Evolutionary conservation across 2,329 filamentous ascomycete species (phyloP), one percentile per base, ranked within the genome.

Genomic region (Arthrobotrys musiformis): DNA sequence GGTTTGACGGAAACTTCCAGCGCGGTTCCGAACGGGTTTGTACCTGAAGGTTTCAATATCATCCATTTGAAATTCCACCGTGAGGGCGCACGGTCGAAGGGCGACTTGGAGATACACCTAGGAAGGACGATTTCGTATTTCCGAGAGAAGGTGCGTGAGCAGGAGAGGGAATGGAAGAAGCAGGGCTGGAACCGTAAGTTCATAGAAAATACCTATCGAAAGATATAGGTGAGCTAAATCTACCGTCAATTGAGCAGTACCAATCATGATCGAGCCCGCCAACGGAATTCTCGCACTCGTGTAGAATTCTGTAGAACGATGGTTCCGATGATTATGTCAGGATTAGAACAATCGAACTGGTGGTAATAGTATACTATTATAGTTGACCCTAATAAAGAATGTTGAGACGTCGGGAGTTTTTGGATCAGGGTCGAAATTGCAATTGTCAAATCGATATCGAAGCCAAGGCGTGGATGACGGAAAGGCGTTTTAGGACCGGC

Each of bases 181-280:
- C 48, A 64, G 48, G 73, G 73, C 42, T 77, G 73, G 73, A 77
- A 77, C 24, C 37, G 73, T 77, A 62, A 70, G 73, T 77, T 48
- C 40, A 40, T 60, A 46, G 35, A n/a, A n/a, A n/a, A 33, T 52
- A 6, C 24, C 44, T 42, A 33, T 50, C 19, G 22, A 15, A 46
- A 46, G 42, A 52, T 62, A 64, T 37, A 15, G 11, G 54, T 44
- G 28, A 61, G n/a, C 42, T 40, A 46, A 58, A 40, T 19, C 48
- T 67, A 67, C 30, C 24, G 24, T 63, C 15, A 50, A 58, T 42
- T 19, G 37, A 46, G 28, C 33, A 76, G 72, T 76, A 48, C 72
- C 72, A 7, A 68, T 77, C 11, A 70, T 77, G 73, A 44, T 70
- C 24, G 73, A 77, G 50, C 17, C 72, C 24, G 48, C 48, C 24